These are phyloP conservation scores for Puccinia horiana DNA, from an alignment of 1,284 basidiomycete species.

Conservation along the genomic window DNA sequence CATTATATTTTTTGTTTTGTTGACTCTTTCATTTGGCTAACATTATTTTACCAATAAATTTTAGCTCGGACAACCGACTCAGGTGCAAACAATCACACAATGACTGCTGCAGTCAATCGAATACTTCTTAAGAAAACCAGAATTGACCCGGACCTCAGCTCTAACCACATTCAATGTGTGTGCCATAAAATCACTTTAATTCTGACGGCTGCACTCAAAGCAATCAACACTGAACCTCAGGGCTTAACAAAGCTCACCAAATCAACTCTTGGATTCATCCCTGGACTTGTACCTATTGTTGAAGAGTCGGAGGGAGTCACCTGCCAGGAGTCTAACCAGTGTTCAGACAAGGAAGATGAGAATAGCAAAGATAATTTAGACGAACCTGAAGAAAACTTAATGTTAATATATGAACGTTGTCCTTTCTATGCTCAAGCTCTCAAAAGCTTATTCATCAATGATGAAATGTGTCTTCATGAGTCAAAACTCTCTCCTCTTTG, in stretches of 20 bases:
- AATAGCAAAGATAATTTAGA: no score
- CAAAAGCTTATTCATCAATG: no score
- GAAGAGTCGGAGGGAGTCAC: neutral
- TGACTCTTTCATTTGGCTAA: neutral
- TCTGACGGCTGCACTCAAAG: neutral
- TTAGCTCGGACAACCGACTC: neutral
- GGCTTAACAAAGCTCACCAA: neutral
- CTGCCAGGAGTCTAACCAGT: neutral
- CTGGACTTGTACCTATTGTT: neutral
- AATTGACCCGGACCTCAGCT: neutral
- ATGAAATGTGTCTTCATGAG: no score
- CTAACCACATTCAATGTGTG: neutral
- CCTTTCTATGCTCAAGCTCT: no score
- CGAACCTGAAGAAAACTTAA: no score
- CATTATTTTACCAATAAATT: neutral
- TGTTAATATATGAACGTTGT: no score
- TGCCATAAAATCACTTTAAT: neutral
- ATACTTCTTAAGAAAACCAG: neutral
- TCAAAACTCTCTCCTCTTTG: no score
- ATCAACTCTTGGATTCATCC: neutral
- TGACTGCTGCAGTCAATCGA: neutral
- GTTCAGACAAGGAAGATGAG: no score
- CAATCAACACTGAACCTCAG: neutral
- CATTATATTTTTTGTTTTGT: neutral
- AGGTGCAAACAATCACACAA: neutral